Percentiles rank a stretch among this genome's conserved stretches.
These are phyloP conservation scores for Croton setiger DNA, from an alignment of 441 rosid genomes.

Conservation along the genomic window DNA sequence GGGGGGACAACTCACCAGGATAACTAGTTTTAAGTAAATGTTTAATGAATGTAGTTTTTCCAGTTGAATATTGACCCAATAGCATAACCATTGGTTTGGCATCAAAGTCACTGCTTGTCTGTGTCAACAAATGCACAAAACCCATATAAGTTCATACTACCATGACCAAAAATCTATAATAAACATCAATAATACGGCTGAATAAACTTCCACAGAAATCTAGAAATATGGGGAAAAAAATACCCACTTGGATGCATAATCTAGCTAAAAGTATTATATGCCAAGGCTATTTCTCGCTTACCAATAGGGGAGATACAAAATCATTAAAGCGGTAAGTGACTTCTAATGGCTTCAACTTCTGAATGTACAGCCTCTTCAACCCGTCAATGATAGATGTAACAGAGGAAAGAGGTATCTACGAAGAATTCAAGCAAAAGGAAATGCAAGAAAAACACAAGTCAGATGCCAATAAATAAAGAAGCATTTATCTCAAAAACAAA, in stretches of 20 bases:
- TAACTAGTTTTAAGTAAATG: constrained; percentile 79
- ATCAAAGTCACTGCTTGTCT: constrained; percentile 94
- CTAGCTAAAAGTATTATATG: neutral
- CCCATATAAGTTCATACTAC: constrained; percentile 2
- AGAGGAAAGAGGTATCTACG: constrained; percentile 71
- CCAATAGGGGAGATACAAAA: constrained; percentile 81
- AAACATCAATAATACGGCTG: constrained; percentile 12
- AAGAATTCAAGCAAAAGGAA: constrained; percentile 17
- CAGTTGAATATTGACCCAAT: constrained; percentile 97
- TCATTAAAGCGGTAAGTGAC: constrained; percentile 79
- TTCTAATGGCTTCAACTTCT: constrained; percentile 92
- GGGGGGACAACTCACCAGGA: constrained; percentile 55
- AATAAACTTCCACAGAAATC: constrained; percentile 9
- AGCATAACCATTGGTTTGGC: constrained; percentile 99
- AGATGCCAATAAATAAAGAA: constrained; percentile 4
- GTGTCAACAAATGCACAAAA: constrained; percentile 22
- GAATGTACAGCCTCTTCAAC: constrained; percentile 76
- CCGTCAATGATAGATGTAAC: constrained; percentile 95
- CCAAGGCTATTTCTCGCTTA: constrained; percentile 34
- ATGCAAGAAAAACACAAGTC: neutral
- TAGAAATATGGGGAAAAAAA: constrained; percentile 5
- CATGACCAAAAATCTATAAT: neutral
- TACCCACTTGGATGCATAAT: neutral
- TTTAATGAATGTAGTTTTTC: constrained; percentile 95
- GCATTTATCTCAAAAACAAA: neutral